Base-by-base conservation (phyloP, 2,329 filamentous ascomycete genomes). In the Penicillium brevicompactum region DNA sequence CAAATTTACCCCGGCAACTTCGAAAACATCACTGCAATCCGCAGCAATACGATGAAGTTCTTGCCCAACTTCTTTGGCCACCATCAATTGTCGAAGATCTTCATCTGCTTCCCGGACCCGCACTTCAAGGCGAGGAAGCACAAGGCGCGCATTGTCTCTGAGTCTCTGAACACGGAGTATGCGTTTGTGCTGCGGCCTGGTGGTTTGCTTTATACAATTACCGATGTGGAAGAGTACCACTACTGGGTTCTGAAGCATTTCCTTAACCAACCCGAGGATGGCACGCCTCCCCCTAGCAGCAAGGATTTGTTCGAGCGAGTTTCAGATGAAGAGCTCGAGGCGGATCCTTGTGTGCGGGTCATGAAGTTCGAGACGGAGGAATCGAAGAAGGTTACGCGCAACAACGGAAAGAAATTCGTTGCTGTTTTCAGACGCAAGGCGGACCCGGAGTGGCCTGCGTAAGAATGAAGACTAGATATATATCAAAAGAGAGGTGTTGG, bases 41-140 rank as follows among this genome's bases (percentile, higher is more conserved):
- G 94, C 59, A 90, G 91, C 62, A 99, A 99, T 78, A 91, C 91
- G 5, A 99, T 99, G 94, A 99, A 99, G 74, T 99, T 97, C 75
- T 80, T 99, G n/a, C 93, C 95, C 59, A 97, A 99, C 71, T 96
- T 97, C 81, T 97, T 99, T 80, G 79, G 77, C 51, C 89, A 87
- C 67, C 81, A 78, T 13, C 92, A 97, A 71, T 84, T 99, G 13
- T 84, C 83, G 60, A 95, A 95, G 71, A 90, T 97, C 70, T 99
- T 99, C 74, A 90, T 99, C 67, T 99, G 94, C 79, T 99, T 99
- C 71, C 94, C 94, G 0, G 94, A 99, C 69, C 94, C 94, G 56
- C 94, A 99, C 76, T 99, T 99, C 81, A 99, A 99, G 77, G 86
- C 91, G 11, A 85, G 93, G 60, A 99, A 99, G 76, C 94, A 97